Percentiles rank a stretch among this genome's conserved stretches.
Conservation (phyloP, 2,329 filamentous ascomycete genomes). For the Aureobasidium musti region DNA sequence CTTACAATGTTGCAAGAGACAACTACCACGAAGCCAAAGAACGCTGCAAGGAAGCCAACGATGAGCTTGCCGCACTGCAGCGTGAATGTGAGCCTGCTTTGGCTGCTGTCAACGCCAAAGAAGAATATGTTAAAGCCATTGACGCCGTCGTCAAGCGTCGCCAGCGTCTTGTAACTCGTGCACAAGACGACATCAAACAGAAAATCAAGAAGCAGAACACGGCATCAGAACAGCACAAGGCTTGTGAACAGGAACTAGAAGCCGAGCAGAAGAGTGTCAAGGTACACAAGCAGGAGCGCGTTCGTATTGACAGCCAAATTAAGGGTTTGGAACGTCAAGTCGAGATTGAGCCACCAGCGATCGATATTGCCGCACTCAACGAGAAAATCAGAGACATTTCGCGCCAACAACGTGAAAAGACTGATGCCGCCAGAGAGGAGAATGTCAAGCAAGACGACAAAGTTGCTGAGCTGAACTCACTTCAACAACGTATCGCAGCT, state of each 20-base stretch:
- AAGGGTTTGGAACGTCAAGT: constrained; percentile 63
- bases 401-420: constrained; percentile 49
- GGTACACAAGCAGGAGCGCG: constrained; percentile 39
- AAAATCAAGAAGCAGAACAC: constrained; percentile 45
- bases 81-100: constrained; percentile 66
- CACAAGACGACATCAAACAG: constrained; percentile 54
- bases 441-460: constrained; percentile 32
- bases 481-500: constrained; percentile 44
- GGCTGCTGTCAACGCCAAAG: constrained; percentile 67
- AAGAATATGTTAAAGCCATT: constrained; percentile 64
- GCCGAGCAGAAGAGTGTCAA: constrained; percentile 48
- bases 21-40: constrained; percentile 57
- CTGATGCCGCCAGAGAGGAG: constrained; percentile 45
- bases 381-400: constrained; percentile 66
- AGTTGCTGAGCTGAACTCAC: constrained; percentile 41
- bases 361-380: constrained; percentile 71
- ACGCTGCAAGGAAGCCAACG: constrained; percentile 56
- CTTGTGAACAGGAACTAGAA: constrained; percentile 43
- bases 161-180: constrained; percentile 53
- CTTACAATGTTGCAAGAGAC: constrained; percentile 60
- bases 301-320: constrained; percentile 53
- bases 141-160: constrained; percentile 58
- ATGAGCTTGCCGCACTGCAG: constrained; percentile 62
- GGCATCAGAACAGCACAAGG: constrained; percentile 43
- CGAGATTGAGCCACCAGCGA: constrained; percentile 64